Evolutionary conservation across 805 yeast genomes (phyloP).

Genomic region (Candida silvicultrix): DNA sequence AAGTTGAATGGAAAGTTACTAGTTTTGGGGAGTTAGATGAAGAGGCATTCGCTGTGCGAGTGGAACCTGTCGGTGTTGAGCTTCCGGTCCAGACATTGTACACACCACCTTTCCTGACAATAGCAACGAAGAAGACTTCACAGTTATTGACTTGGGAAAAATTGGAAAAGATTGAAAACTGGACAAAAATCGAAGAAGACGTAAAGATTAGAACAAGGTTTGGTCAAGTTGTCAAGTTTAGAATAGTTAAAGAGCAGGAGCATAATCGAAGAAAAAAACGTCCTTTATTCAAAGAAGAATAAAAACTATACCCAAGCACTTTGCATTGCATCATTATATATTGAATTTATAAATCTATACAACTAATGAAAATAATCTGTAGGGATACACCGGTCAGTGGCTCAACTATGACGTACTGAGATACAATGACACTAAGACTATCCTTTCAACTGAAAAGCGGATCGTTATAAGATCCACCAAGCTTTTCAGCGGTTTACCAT

Average conservation of each 20-base stretch:
- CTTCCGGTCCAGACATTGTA: constrained; percentile 5
- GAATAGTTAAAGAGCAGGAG: constrained; percentile 3
- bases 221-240: constrained; percentile 10
- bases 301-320: too few species aligned
- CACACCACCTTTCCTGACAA: constrained; percentile 12
- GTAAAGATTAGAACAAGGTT: constrained; percentile 6
- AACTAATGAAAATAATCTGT: constrained; percentile 5
- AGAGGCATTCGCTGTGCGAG: constrained; percentile 14
- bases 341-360: neutral
- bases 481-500: constrained; percentile 9
- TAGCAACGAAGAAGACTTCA: constrained; percentile 11
- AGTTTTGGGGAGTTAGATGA: constrained; percentile 16
- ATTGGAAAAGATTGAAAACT: constrained; percentile 9
- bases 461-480: constrained; percentile 20
- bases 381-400: constrained; percentile 23
- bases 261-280: constrained; percentile 1
- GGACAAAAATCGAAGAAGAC: constrained; percentile 12
- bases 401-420: neutral
- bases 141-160: constrained; percentile 11
- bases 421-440: neutral
- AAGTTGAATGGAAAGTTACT: constrained; percentile 19
- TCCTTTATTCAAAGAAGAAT: neutral
- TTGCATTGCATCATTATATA: neutral
- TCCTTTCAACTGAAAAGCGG: constrained; percentile 17
- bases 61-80: constrained; percentile 11